A percentile compares a stretch with the other conserved stretches of the same genome.
phyloP scores from a whole-genome alignment of 352 stramenopile species.

The Blastocystis hominis region DNA sequence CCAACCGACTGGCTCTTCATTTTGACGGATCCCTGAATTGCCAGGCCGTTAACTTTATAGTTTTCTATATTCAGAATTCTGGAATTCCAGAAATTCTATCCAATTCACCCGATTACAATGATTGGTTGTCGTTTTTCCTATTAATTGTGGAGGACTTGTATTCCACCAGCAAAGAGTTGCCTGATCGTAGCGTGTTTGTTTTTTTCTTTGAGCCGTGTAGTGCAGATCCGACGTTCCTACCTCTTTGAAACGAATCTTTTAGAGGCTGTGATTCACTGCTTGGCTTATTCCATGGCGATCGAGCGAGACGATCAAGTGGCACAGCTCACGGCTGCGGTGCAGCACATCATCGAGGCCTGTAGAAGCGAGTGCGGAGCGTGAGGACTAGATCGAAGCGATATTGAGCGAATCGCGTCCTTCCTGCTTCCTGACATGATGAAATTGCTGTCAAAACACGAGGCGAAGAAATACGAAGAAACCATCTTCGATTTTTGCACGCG shows the following conservation, averaged over 20 bases:
- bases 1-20: neutral
- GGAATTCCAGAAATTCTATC: neutral
- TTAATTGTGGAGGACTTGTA: neutral
- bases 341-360: neutral
- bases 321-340: neutral
- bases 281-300: neutral
- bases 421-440: neutral
- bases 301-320: neutral
- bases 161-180: neutral
- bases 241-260: neutral
- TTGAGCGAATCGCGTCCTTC: neutral
- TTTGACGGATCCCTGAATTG: neutral
- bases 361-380: neutral
- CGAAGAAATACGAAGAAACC: neutral
- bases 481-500: slow-evolving; percentile 2
- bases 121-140: slow-evolving; percentile 35
- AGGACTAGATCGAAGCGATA: neutral
- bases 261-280: neutral
- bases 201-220: neutral
- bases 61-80: neutral
- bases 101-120: neutral
- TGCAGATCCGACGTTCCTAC: neutral
- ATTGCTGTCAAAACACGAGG: neutral
- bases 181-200: neutral
- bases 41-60: neutral